Evolutionary conservation across 2,329 filamentous ascomycete genomes (phyloP), one percentile per base, ranked within the genome.

Genomic region (Pseudogymnoascus sp.): DNA sequence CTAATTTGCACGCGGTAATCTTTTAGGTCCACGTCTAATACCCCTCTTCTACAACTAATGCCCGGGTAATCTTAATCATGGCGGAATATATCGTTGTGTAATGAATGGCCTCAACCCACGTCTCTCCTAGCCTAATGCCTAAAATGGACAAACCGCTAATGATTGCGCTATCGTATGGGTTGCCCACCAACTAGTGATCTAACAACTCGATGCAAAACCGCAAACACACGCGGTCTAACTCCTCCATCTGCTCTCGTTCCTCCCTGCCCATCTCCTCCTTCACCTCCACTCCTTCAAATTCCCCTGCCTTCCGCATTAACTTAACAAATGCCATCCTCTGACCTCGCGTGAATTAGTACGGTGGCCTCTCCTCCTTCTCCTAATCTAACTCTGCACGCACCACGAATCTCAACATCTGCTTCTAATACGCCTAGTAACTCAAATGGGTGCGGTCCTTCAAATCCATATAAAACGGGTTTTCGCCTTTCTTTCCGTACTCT

Each of bases 81-180:
- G 26, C n/a, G 1, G 56, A 60, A 60, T 60, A 60, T 33, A 29
- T 60, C 1, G 11, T 60, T 4, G 26, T 60, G 29, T 60, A 60
- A 5, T 60, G 6, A 10, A 19, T 60, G 56, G 56, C 56, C n/a
- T 0, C 13, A 5, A 60, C 21, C 26, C 26, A 60, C 19, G 26
- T 35, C 29, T 11, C 56, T 13, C 56, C 56, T 13, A 1, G 26
- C 29, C 35, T n/a, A 29, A 60, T 29, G 5, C 56, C 56, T 13
- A 60, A 60, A 60, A 31, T 60, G 11, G 56, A 60, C 56, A 29
- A 60, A 1, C 19, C 9, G 29, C 56, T 60, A 7, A 38, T 38
- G 53, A 59, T 59, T 33, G 26, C 35, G 19, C 26, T 59, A n/a
- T 59, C 19, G 53, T 59, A 59, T 59, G n/a, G 53, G 35, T 59